phyloP scores from a whole-genome alignment of 1,284 basidiomycete genomes.

The Ceratobasidium sp. region DNA sequence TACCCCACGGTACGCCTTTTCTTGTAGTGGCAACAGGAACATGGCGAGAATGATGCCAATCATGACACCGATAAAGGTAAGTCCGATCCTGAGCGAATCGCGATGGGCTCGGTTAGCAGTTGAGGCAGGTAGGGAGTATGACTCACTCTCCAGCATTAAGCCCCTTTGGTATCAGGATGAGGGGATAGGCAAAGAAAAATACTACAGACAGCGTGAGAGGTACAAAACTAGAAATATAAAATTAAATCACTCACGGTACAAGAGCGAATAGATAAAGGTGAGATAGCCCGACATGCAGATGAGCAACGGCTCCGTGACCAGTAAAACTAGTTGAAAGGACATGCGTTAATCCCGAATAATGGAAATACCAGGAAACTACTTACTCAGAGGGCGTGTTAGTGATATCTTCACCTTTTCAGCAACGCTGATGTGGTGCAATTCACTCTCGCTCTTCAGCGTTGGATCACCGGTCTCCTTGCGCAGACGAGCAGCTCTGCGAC shows the following conservation, averaged over 20 bases:
- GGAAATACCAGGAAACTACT: not conserved
- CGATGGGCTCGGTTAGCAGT: constrained; percentile 46
- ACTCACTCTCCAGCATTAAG: constrained; percentile 31
- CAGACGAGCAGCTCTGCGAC: constrained; percentile 49
- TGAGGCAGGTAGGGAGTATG: not conserved
- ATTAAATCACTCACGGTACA: constrained; percentile 42
- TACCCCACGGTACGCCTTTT: constrained; percentile 46
- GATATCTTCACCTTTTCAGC: constrained; percentile 49
- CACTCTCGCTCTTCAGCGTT: constrained; percentile 52
- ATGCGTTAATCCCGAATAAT: not conserved
- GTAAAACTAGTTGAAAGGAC: not conserved
- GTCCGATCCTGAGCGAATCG: constrained; percentile 49
- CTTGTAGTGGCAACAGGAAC: constrained; percentile 46
- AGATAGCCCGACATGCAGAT: constrained; percentile 55
- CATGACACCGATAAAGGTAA: constrained; percentile 49
- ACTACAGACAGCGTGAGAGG: constrained; percentile 13
- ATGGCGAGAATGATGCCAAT: constrained; percentile 47
- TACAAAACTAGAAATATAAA: not conserved
- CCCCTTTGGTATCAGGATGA: constrained; percentile 43
- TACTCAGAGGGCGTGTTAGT: constrained; percentile 52
- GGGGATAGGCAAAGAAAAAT: constrained; percentile 50
- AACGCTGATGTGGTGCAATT: constrained; percentile 47
- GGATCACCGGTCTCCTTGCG: constrained; percentile 51
- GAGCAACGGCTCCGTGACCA: constrained; percentile 54
- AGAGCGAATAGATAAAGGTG: constrained; percentile 53